Evolutionary conservation across 176 grass and related monocot genomes (phyloP).

Genomic region (Bolboschoenus planiculmis): DNA sequence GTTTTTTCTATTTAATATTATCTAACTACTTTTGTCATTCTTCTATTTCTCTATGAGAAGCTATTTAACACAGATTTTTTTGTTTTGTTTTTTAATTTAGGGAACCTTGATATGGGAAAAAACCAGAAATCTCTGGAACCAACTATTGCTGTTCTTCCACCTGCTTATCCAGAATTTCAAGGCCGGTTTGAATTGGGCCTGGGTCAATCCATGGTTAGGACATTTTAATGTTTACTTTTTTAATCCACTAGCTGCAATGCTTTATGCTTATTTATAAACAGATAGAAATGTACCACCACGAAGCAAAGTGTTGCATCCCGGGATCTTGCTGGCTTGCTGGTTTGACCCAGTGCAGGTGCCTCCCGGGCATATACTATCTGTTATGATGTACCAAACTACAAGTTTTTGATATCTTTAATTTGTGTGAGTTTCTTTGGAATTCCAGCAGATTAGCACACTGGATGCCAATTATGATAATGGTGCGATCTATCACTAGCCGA

Average conservation of each 20-base stretch:
- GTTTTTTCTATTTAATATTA: background rate
- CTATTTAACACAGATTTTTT: background rate
- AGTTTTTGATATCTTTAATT: background rate
- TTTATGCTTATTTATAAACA: conserved; percentile 6
- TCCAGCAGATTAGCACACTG: background rate
- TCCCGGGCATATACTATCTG: background rate
- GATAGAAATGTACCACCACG: background rate
- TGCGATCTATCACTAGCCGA: background rate
- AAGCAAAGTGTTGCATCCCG: background rate
- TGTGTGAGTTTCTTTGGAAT: background rate
- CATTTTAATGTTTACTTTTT: background rate
- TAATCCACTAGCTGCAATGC: background rate
- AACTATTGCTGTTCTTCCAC: conserved; percentile 32
- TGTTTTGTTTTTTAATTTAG: conserved; percentile 27
- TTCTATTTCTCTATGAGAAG: background rate
- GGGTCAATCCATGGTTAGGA: conserved; percentile 63
- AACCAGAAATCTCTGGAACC: conserved; percentile 42
- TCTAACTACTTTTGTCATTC: background rate
- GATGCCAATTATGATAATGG: background rate
- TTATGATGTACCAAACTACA: background rate
- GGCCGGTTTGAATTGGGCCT: conserved; percentile 49
- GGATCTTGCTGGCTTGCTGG: background rate
- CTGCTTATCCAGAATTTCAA: conserved; percentile 49
- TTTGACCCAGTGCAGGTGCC: background rate
- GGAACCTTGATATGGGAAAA: conserved; percentile 31